Evolutionary conservation across 2,329 filamentous ascomycete genomes (phyloP).

Genomic region (Trichoderma breve): DNA sequence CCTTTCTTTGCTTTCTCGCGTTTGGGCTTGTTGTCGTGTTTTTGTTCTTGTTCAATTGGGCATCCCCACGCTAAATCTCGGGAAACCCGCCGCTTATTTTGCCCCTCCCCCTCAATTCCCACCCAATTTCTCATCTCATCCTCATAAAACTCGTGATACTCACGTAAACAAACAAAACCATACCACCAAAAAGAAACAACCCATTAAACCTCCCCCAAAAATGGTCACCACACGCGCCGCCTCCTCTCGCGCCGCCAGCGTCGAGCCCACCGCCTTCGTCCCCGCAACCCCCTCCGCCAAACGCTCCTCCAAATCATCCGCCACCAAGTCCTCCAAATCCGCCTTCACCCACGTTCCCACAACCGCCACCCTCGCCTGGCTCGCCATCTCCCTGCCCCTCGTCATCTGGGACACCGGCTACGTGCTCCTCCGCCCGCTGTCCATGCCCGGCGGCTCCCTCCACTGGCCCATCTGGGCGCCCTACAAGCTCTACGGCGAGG

Average conservation of each 20-base stretch:
- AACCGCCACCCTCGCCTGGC: constrained; percentile 60
- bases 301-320: not conserved
- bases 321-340: constrained; percentile 19
- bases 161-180: not conserved
- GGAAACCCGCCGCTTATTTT: not conserved
- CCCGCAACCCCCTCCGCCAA: constrained; percentile 19
- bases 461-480: constrained; percentile 73
- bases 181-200: not conserved
- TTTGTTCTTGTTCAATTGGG: not conserved
- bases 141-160: not conserved
- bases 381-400: constrained; percentile 70
- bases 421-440: constrained; percentile 74
- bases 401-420: constrained; percentile 81
- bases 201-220: not conserved
- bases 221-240: constrained; percentile 42
- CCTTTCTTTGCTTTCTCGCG: not conserved
- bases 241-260: constrained; percentile 34
- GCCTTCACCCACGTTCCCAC: constrained; percentile 49
- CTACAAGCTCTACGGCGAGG: constrained; percentile 74
- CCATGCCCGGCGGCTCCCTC: constrained; percentile 72
- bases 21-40: not conserved
- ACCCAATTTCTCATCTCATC: not conserved
- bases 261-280: constrained; percentile 24
- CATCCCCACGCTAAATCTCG: not conserved
- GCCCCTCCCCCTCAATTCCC: constrained; percentile 12